Evolutionary conservation across 2,329 filamentous ascomycete genomes (phyloP).

Genomic region (Exophiala oligosperma): DNA sequence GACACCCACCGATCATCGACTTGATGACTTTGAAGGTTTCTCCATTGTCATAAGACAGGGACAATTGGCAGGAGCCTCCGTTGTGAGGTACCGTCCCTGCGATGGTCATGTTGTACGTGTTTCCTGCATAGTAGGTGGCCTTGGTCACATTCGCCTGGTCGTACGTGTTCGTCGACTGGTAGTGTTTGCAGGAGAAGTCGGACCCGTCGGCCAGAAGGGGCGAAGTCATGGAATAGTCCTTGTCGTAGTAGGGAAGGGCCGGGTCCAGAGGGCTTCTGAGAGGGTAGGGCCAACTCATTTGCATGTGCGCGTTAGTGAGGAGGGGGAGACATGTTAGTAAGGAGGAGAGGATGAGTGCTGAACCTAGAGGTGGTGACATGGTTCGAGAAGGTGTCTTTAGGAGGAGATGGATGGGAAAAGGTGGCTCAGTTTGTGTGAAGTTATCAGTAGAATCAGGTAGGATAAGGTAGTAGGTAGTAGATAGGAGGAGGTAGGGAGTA

Average conservation of each 20-base stretch:
- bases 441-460: background rate
- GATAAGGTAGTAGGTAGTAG: background rate
- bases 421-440: background rate
- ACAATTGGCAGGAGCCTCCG: constrained; percentile 75
- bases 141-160: constrained; percentile 51
- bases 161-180: constrained; percentile 40
- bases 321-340: constrained; percentile 22
- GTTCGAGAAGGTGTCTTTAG: background rate
- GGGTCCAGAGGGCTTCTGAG: constrained; percentile 54
- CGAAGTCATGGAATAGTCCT: constrained; percentile 71
- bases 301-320: constrained; percentile 48
- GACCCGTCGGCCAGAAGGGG: constrained; percentile 62
- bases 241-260: constrained; percentile 42
- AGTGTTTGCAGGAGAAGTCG: constrained; percentile 77
- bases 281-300: constrained; percentile 57
- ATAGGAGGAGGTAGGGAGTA: background rate
- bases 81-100: constrained; percentile 63
- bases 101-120: constrained; percentile 63
- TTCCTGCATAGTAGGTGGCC: constrained; percentile 63
- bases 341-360: constrained; percentile 11
- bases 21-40: constrained; percentile 68
- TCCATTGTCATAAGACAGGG: constrained; percentile 72
- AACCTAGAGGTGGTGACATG: constrained; percentile 12
- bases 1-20: constrained; percentile 61
- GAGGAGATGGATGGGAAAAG: background rate